These are phyloP conservation scores for Saccharomycopsis olivae DNA, from an alignment of 805 yeast genomes.

Conservation along the genomic window DNA sequence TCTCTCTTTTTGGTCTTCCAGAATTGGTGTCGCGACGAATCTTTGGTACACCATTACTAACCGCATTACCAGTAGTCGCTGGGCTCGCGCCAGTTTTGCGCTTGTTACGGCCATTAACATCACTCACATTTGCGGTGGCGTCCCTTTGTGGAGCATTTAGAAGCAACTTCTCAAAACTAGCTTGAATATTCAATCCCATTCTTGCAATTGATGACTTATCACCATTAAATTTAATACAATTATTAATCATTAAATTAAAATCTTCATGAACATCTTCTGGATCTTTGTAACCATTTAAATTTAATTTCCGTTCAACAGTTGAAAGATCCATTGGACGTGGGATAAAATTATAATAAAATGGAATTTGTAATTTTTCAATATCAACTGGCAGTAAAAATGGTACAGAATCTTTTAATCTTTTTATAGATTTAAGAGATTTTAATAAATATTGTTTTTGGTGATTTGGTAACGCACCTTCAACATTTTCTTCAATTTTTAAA, in stretches of 20 bases:
- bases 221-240: slow-evolving; percentile 82
- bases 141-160: slow-evolving; percentile 73
- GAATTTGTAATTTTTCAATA: slow-evolving; percentile 76
- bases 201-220: slow-evolving; percentile 70
- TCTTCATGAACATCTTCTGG: slow-evolving; percentile 64
- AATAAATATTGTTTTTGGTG: slow-evolving; percentile 79
- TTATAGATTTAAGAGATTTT: slow-evolving; percentile 75
- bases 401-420: slow-evolving; percentile 81
- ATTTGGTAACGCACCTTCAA: slow-evolving; percentile 56
- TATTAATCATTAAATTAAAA: slow-evolving; percentile 73
- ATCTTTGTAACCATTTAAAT: slow-evolving; percentile 56
- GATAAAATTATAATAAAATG: slow-evolving; percentile 77
- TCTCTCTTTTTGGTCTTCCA: slow-evolving; percentile 89
- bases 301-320: slow-evolving; percentile 77
- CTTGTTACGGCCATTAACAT: slow-evolving; percentile 13
- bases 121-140: slow-evolving; percentile 20
- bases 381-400: slow-evolving; percentile 92
- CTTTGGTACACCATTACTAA: slow-evolving; percentile 44
- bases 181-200: slow-evolving; percentile 86
- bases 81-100: too few relatives aligned
- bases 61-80: slow-evolving; percentile 21
- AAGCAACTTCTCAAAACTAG: slow-evolving; percentile 88
- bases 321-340: slow-evolving; percentile 88
- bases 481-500: slow-evolving; percentile 63
- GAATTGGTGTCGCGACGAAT: slow-evolving; percentile 60